Base-by-base conservation (phyloP, 441 rosid species). In the Capsella rubella region DNA sequence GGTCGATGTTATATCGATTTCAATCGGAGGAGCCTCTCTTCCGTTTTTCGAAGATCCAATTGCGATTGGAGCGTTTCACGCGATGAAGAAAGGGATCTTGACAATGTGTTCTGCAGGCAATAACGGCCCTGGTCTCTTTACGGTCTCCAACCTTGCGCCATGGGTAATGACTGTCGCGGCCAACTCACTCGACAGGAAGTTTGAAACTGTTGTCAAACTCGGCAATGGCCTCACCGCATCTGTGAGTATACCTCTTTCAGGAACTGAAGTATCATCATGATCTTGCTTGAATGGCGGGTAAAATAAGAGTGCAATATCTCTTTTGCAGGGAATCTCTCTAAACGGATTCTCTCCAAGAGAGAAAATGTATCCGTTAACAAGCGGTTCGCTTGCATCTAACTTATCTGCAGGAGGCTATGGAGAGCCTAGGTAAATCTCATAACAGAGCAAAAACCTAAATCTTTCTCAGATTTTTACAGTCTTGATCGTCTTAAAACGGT, bases 121-220 rank as follows among this genome's bases (percentile, higher is more conserved):
- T 35, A 53, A 18, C 1, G 94, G 90, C 6, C 91, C 91, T 1
- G 28, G 5, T 14, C 51, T 49, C 5, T 74, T 35, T 4, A 72
- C 91, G 0, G 80, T 89, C 13, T 51, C 84, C 11, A 89, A 89
- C 37, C 78, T 84, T 2, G 91, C 94, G 0, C 94, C 94, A 0
- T 89, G 94, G 94, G 79, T 89, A 27, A 14, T 87, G 71, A 87
- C 94, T 0, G 91, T 84, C 2, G 90, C 84, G 3, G 94, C 91
- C 49, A 87, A 74, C 56, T 82, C 84, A 53, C 60, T 81, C 10
- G 89, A 89, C 54, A 67, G 90, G 37, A 77, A 83, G 76, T 87
- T 89, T 43, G 47, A 31, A 37, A 80, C 89, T 11, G 9, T 55
- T 25, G 74, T 83, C 29, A 80, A 78, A 78, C 84, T 87, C 10